A percentile compares a stretch with the other conserved stretches of the same genome.
Evolutionary conservation across 2,329 filamentous ascomycete genomes (phyloP).

Genomic region (Polytolypa hystricis): DNA sequence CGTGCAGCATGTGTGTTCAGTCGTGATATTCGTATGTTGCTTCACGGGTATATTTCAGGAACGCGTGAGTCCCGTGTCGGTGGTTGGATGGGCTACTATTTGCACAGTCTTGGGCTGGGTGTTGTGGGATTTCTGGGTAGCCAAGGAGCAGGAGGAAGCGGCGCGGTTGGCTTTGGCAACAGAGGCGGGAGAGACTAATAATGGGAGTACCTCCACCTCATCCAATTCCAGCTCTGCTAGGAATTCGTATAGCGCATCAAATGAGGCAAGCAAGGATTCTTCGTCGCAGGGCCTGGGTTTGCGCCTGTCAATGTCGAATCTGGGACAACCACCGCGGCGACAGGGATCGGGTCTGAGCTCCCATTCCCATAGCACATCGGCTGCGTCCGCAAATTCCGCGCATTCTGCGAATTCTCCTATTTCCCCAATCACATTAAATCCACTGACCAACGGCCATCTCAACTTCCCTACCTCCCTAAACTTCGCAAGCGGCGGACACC

Average conservation of each 20-base stretch:
- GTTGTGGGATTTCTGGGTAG: constrained; percentile 84
- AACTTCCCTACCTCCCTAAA: constrained; percentile 21
- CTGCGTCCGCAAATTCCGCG: constrained; percentile 44
- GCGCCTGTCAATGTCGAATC: constrained; percentile 27
- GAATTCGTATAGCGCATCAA: constrained; percentile 16
- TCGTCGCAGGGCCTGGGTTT: constrained; percentile 33
- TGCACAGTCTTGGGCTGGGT: constrained; percentile 81
- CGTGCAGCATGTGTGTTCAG: constrained; percentile 90
- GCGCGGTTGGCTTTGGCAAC: constrained; percentile 19
- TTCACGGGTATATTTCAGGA: constrained; percentile 85
- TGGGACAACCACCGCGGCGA: constrained; percentile 21
- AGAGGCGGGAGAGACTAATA: constrained; percentile 20
- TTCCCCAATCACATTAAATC: constrained; percentile 14
- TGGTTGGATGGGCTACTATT: constrained; percentile 74
- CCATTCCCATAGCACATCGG: constrained; percentile 44
- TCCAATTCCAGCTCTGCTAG: constrained; percentile 21
- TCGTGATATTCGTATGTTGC: constrained; percentile 87
- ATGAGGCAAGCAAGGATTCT: constrained; percentile 9
- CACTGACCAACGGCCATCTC: constrained; percentile 13
- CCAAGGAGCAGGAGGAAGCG: constrained; percentile 50
- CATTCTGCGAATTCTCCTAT: constrained; percentile 21
- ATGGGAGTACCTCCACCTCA: background rate
- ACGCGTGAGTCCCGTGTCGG: constrained; percentile 76
- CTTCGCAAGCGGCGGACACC: no score
- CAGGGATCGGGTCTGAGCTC: constrained; percentile 21